Base-by-base conservation (phyloP, 305 asterid genomes). In the Vinca major region DNA sequence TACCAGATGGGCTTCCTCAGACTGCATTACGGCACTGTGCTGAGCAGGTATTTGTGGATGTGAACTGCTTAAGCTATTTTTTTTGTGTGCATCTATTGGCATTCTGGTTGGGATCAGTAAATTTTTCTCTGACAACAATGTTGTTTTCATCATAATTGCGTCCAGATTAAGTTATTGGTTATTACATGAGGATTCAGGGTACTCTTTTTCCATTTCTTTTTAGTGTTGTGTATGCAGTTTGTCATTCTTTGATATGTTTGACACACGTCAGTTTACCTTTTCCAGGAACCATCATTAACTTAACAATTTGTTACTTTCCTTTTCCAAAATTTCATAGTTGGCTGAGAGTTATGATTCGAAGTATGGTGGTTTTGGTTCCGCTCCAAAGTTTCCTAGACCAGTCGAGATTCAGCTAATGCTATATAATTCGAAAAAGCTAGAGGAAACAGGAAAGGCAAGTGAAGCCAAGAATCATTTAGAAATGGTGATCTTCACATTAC, bases 321-420 rank as follows among this genome's bases (percentile, higher is more conserved):
- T 65, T 3, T 66, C 17, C n/a, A 12, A 39, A 52, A 63, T 75
- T 45, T 63, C 51, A 69, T 64, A 92, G 97, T 85, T 90, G 64
- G 78, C 92, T 4, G 96, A 87, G 71, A 88, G 79, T 71, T 92
- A 74, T 43, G 98, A 90, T 71, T 62, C 93, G 5, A 77, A 81
- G 78, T 84, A 78, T 70, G 98, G 97, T 66, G 98, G 98, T 56
- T 92, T 92, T 71, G 95, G 97, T 49, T 84, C 96, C 7, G 96
- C 97, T 1, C 98, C 98, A n/a, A 92, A 92, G 79, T 92, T 92
- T 71, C 98, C 98, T 3, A 84, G 98, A 72, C 98, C 97, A 0
- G 96, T 90, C 36, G 98, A 92, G 85, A 81, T 87, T 66, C 93
- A 89, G 74, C 76, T 92, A 68, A 88, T 92, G 97, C 95, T 92